phyloP scores from a whole-genome alignment of 768 basidiomycete species.

The Leccinum disarticulatum region DNA sequence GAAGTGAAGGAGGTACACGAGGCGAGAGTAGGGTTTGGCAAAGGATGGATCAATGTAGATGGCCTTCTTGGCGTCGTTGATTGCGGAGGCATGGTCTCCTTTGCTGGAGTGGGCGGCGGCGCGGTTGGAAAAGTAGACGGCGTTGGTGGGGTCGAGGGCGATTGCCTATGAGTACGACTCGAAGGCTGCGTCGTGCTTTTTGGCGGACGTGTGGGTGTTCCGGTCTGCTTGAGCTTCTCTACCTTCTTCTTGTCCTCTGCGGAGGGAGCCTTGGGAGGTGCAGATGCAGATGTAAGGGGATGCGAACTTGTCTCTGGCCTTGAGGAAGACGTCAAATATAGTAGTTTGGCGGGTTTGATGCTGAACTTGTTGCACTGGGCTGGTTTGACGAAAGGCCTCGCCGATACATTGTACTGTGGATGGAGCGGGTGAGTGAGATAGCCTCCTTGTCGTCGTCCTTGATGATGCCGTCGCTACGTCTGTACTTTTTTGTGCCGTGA shows the following conservation, averaged over 20 bases:
- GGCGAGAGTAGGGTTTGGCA: conserved; percentile 87
- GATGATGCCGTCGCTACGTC: conserved; percentile 73
- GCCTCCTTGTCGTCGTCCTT: conserved; percentile 84
- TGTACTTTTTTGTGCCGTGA: no score
- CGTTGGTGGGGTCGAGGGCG: conserved; percentile 69
- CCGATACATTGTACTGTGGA: conserved; percentile 88
- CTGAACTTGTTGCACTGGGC: conserved; percentile 63
- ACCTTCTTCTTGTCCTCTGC: conserved; percentile 71
- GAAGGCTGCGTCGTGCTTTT: conserved; percentile 84
- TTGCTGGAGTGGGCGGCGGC: conserved; percentile 91
- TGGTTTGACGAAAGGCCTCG: conserved; percentile 79
- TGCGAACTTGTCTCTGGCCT: conserved; percentile 71
- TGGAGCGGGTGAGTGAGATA: conserved; percentile 2
- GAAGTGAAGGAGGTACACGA: conserved; percentile 59
- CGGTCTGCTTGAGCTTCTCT: conserved; percentile 70
- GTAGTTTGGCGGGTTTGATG: conserved; percentile 80
- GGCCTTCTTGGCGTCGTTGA: conserved; percentile 86
- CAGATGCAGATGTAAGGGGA: conserved; percentile 34
- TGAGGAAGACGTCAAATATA: conserved; percentile 90
- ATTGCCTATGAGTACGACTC: conserved; percentile 84
- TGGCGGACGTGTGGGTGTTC: conserved; percentile 84
- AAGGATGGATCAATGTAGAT: conserved; percentile 81
- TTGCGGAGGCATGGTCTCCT: conserved; percentile 77
- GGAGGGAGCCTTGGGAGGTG: conserved; percentile 42
- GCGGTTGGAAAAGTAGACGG: conserved; percentile 95